Evolutionary conservation across 176 grass and related monocot species (phyloP).

Genomic region (Olyra latifolia): DNA sequence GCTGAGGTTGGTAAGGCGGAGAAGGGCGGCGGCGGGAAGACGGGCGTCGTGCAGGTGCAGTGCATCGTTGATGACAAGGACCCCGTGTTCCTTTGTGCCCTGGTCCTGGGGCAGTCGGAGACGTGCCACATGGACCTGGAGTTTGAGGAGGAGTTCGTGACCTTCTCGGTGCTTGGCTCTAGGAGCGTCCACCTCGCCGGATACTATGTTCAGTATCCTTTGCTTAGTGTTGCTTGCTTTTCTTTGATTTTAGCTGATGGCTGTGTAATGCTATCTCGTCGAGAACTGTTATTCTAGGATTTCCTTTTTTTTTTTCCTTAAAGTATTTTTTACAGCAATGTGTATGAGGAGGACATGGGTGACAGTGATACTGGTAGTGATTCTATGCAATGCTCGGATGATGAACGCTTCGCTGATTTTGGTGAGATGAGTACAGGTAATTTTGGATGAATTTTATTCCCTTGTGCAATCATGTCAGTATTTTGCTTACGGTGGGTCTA

Average conservation of each 20-base stretch:
- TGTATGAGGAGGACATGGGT: constrained; percentile 60
- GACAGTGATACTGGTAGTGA: constrained; percentile 58
- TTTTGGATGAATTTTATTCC: neutral
- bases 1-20: constrained; percentile 28
- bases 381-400: constrained; percentile 48
- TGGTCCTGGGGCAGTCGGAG: constrained; percentile 38
- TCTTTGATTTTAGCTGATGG: neutral
- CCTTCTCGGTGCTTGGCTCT: constrained; percentile 69
- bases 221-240: neutral
- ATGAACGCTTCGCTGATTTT: constrained; percentile 19
- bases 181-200: constrained; percentile 68
- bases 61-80: constrained; percentile 58
- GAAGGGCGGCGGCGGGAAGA: constrained; percentile 23
- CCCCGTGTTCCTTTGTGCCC: constrained; percentile 57
- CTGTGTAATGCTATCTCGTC: neutral
- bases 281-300: neutral
- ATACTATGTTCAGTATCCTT: constrained; percentile 82
- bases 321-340: constrained; percentile 52
- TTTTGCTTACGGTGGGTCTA: neutral
- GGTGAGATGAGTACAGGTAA: neutral
- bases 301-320: constrained; percentile 41
- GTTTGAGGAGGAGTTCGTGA: constrained; percentile 78
- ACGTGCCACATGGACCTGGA: constrained; percentile 71
- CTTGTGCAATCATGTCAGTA: neutral
- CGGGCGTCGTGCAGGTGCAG: constrained; percentile 62